A percentile compares a stretch with the other conserved stretches of the same genome.
Conservation (phyloP, 148 eudicot species). For the Rhododendron simsii region DNA sequence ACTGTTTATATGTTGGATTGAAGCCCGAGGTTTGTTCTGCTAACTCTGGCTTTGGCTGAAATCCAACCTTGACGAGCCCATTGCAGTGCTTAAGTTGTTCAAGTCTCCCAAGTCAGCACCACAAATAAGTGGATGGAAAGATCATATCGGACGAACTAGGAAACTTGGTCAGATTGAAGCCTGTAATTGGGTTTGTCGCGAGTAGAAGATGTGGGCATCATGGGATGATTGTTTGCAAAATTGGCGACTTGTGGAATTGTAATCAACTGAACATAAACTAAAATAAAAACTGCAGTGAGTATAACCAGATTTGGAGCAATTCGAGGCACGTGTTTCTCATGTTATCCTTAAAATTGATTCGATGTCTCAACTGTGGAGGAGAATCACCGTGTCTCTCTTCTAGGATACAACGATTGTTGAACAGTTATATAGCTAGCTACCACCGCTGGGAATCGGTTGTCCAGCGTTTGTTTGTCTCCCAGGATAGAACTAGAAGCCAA, state of each 20-base stretch:
- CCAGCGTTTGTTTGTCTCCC: not conserved
- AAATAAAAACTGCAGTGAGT: not conserved
- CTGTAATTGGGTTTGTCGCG: not conserved
- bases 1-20: too few relatives aligned
- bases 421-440: not conserved
- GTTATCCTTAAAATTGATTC: not conserved
- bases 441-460: not conserved
- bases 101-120: not conserved
- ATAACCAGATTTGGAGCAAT: not conserved
- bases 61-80: too few relatives aligned
- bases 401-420: not conserved
- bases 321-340: not conserved
- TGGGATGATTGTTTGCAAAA: not conserved
- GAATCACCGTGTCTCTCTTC: too few relatives aligned
- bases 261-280: not conserved
- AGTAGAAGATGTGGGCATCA: not conserved
- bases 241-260: not conserved
- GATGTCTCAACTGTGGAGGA: not conserved
- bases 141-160: not conserved
- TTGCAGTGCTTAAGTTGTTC: too few relatives aligned
- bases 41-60: too few relatives aligned
- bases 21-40: too few relatives aligned
- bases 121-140: not conserved
- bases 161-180: not conserved
- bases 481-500: not conserved